Evolutionary conservation across 169 alveolate species (phyloP), one percentile per base, ranked within the genome.

Genomic region (Prorocentrum cordatum): DNA sequence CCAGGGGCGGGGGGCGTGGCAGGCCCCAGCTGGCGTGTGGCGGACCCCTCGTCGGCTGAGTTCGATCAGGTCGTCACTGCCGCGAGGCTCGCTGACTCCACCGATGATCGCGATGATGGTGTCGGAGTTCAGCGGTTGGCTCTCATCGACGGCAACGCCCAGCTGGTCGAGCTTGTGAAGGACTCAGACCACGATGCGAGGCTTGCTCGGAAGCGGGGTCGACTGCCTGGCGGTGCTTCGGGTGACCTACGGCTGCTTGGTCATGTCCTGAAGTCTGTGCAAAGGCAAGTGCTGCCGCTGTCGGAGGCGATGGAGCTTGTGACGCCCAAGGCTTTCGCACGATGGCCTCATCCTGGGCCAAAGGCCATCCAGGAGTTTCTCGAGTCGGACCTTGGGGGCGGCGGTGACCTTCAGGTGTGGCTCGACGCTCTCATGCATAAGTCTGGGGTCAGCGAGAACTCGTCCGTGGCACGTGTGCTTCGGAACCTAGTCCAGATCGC

Each of bases 181-280:
- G n/a, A n/a, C n/a, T n/a, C n/a, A n/a, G 83, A 71, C 29, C 45
- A 14, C 33, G 83, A 71, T 29, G n/a, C 16, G 1, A 45, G 83
- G 83, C 39, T 29, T 22, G 67, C 39, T 45, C 18, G 12, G 18
- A 71, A 71, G 32, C 26, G 83, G 10, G 67, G 67, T 0, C 67
- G 83, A 16, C 47, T 71, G 26, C 83, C 83, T 3, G 83, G 83
- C 18, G 83, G 83, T 4, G 83, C 39, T 18, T 64, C 83, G 0
- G 83, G 83, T 0, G 83, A 71, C 32, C 20, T 71, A 47, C 39
- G 83, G 33, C 1, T 71, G 10, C 26, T 71, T 2, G 83, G 45
- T n/a, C n/a, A n/a, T n/a, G n/a, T n/a, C n/a, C n/a, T n/a, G n/a
- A n/a, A n/a, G n/a, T n/a, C n/a, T n/a, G n/a, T n/a, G n/a, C n/a